Conservation (phyloP, 306 rosid genomes). For the Prunus salicina region DNA sequence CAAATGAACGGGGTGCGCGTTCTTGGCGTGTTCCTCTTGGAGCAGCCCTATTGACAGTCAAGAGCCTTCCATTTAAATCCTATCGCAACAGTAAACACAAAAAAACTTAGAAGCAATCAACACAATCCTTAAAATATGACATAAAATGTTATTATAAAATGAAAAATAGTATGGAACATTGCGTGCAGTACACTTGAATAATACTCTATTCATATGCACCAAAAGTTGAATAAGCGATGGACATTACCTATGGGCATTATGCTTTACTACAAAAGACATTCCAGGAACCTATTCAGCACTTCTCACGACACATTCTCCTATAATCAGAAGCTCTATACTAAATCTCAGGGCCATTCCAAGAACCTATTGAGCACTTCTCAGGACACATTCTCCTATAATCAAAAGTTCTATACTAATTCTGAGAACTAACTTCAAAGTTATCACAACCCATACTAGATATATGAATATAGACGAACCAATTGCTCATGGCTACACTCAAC, state of each 20-base stretch:
- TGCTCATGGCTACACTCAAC: neutral
- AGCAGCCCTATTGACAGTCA: conserved; percentile 92
- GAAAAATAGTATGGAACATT: neutral
- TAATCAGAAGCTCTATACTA: neutral
- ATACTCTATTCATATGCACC: neutral
- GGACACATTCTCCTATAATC: neutral
- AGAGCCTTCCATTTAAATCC: conserved; percentile 72
- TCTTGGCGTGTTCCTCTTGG: conserved; percentile 74
- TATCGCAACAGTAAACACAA: conserved; percentile 17
- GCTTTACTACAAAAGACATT: neutral
- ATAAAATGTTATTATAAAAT: neutral
- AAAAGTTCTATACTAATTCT: neutral
- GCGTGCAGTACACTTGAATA: neutral
- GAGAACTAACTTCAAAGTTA: neutral
- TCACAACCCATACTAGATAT: neutral
- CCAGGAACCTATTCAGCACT: neutral
- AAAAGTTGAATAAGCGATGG: neutral
- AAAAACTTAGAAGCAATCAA: conserved; percentile 1
- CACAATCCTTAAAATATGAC: neutral
- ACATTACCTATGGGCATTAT: neutral
- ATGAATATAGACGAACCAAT: neutral
- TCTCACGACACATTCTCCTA: neutral
- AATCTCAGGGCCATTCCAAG: too few relatives aligned
- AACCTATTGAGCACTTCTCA: too few relatives aligned
- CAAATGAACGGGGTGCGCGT: conserved; percentile 50